A percentile compares a stretch with the other conserved stretches of the same genome.
Evolutionary conservation across 169 alveolate species (phyloP).

Genomic region (Plasmodium inui): DNA sequence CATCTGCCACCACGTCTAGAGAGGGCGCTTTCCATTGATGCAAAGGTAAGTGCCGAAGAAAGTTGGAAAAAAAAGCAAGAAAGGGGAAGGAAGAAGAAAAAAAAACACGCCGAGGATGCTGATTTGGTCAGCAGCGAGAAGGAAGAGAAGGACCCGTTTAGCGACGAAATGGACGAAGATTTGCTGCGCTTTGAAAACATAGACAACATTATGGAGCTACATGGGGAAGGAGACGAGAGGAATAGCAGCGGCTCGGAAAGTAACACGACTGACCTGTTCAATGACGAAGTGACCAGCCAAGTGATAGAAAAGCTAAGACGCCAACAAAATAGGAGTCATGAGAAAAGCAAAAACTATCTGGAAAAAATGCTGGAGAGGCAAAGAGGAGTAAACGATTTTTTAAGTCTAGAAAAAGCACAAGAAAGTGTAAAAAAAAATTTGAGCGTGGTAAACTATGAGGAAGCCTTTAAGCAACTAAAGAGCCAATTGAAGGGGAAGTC

Average conservation of each 20-base stretch:
- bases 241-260: background rate
- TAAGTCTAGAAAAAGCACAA: conserved; percentile 17
- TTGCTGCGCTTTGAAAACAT: conserved; percentile 17
- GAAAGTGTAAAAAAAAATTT: conserved; percentile 49
- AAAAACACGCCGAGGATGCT: background rate
- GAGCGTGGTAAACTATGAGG: conserved; percentile 28
- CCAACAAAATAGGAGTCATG: background rate
- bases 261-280: background rate
- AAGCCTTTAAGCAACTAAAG: conserved; percentile 6
- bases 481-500: background rate
- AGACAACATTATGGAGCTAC: background rate
- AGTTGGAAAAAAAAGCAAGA: background rate
- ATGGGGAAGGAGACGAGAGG: background rate
- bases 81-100: background rate
- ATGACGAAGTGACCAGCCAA: background rate
- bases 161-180: conserved; percentile 8
- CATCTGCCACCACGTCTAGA: background rate
- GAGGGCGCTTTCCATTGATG: background rate
- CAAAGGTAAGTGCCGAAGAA: background rate
- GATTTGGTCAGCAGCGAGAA: background rate
- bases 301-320: background rate
- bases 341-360: conserved; percentile 20
- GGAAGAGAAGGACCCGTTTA: background rate
- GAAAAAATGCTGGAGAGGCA: conserved; percentile 59
- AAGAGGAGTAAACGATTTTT: conserved; percentile 10